Base-by-base conservation (phyloP, 2,329 filamentous ascomycete species). In the Colletotrichum neosansevieriae region DNA sequence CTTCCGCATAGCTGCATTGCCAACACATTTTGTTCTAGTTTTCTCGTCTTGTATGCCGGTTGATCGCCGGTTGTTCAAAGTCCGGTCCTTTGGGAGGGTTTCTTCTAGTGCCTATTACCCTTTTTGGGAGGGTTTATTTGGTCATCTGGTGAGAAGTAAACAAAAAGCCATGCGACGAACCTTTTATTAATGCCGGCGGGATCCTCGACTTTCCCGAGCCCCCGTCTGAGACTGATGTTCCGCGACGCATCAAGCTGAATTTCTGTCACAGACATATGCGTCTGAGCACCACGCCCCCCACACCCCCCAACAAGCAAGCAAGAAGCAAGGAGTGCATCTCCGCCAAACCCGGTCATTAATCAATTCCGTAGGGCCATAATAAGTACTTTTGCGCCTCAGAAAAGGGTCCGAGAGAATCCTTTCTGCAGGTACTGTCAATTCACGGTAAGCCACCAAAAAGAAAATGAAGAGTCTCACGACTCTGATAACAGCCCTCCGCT, bases 201-300 rank as follows among this genome's bases (percentile, higher is more conserved):
- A 42, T 61, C 58, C 24, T 61, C 47, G 6, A 61, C 21, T 12
- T 53, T 17, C 47, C 58, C 58, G 58, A 61, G 32, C 36, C 47
- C 19, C 38, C 58, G 58, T 53, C 58, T 34, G 47, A 61, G 58
- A 24, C 47, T 59, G 57, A 51, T 42, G 19, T 61, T 42, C 19
- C 36, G 58, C 47, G 21, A 53, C 58, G 45, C 45, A 49, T 59
- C 44, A 40, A 59, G 32, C 32, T 24, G 57, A 29, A 9, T 50
- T 17, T 38, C 13, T 50, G 47, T 61, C 38, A 21, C 58, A 51
- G 42, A 36, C 47, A 47, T 9, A 21, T 7, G 45, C 9, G 58
- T 61, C 45, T 61, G 58, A 61, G 36, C 58, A 53, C 45, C 49
- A 24, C 24, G 24, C 24, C 24, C 24, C 24, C 24, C 24, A 1